A percentile compares a stretch with the other conserved stretches of the same genome.
Conservation (phyloP, 441 rosid genomes). For the Biscutella auriculata region DNA sequence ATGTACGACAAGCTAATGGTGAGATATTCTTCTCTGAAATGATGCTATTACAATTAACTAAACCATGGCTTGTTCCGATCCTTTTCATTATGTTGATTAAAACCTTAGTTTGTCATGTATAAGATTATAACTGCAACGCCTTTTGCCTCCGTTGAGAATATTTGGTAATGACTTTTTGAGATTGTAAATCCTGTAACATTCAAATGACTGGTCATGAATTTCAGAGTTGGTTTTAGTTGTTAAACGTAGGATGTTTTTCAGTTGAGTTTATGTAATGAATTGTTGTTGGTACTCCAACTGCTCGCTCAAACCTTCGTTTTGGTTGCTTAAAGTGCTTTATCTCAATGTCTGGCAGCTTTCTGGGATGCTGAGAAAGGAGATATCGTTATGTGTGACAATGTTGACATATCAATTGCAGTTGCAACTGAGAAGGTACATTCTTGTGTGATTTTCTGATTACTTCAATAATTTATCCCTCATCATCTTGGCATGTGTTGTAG, state of each 20-base stretch:
- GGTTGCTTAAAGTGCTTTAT: constrained; percentile 17
- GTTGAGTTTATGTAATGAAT: constrained; percentile 4
- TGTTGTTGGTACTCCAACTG: background rate
- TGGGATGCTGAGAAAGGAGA: constrained; percentile 78
- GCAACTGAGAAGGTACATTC: constrained; percentile 86
- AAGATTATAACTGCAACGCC: background rate
- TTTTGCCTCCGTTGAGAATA: background rate
- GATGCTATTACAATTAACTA: background rate
- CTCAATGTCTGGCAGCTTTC: constrained; percentile 47
- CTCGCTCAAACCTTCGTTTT: constrained; percentile 4
- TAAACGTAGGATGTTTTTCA: background rate
- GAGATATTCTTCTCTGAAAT: constrained; percentile 20
- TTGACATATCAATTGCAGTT: constrained; percentile 93
- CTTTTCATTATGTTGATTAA: constrained; percentile 1
- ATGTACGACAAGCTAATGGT: constrained; percentile 92
- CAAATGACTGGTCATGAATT: background rate
- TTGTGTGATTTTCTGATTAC: constrained; percentile 3
- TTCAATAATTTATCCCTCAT: constrained; percentile 14
- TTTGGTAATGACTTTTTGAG: background rate
- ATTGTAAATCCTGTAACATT: background rate
- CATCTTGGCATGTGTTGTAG: constrained; percentile 34
- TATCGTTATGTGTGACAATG: constrained; percentile 46
- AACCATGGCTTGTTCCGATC: background rate
- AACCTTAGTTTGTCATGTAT: background rate
- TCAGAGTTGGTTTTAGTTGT: constrained; percentile 4